Conservation (phyloP, 1,284 basidiomycete species). For the Ceratorhiza oryzae-sativae region DNA sequence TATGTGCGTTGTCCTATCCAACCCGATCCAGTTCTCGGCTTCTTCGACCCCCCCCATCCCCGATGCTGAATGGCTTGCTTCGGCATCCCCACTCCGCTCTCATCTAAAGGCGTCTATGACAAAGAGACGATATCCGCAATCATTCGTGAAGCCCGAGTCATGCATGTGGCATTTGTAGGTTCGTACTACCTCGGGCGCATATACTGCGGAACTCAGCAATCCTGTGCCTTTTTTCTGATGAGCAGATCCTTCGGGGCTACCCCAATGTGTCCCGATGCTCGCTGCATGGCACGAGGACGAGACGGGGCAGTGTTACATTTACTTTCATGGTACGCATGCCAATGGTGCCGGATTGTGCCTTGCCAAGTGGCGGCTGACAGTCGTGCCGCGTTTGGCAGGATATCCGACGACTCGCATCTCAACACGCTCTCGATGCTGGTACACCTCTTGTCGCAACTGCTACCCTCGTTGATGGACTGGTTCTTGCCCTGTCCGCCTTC, state of each 20-base stretch:
- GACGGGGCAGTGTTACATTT: conserved; percentile 44
- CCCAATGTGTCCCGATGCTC: conserved; percentile 48
- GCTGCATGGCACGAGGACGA: conserved; percentile 46
- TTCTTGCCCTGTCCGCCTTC: conserved; percentile 47
- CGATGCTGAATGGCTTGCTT: neutral
- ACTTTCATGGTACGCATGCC: conserved; percentile 45
- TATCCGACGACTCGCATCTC: conserved; percentile 46
- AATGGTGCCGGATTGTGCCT: too few species aligned
- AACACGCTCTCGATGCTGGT: conserved; percentile 45
- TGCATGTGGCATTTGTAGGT: conserved; percentile 46
- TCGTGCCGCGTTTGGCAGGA: conserved; percentile 40
- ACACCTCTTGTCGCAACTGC: conserved; percentile 47
- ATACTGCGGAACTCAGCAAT: neutral
- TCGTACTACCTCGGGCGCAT: neutral
- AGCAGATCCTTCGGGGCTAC: conserved; percentile 44
- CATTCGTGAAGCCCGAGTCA: conserved; percentile 44
- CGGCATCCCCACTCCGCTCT: conserved; percentile 13
- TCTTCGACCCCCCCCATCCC: neutral
- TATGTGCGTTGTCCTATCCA: neutral
- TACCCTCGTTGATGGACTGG: conserved; percentile 47
- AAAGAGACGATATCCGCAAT: conserved; percentile 43
- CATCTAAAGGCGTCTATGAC: conserved; percentile 22
- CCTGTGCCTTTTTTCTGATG: neutral
- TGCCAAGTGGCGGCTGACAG: neutral
- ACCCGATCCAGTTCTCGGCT: neutral